phyloP scores from a whole-genome alignment of 106 monocot species.

The Dioscorea alata region DNA sequence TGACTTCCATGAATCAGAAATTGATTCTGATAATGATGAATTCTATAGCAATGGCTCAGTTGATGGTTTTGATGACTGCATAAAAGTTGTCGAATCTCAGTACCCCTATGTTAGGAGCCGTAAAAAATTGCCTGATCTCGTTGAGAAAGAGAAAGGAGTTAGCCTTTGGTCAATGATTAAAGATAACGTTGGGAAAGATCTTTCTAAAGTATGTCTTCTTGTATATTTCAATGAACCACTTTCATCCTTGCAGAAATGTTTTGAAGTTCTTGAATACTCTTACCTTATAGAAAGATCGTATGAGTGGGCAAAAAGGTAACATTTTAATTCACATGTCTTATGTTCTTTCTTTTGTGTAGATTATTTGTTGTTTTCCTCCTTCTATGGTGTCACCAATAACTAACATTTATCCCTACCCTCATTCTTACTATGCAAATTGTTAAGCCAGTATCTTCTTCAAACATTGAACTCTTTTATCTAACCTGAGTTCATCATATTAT shows the following conservation, averaged over 20 bases:
- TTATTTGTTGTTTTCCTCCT: too few species aligned
- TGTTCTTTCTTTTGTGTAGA: too few species aligned
- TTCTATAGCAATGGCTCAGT: constrained; percentile 30
- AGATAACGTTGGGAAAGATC: constrained; percentile 98
- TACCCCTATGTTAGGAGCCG: constrained; percentile 70
- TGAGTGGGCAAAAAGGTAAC: constrained; percentile 85
- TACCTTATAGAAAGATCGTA: constrained; percentile 82
- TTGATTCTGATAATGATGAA: constrained; percentile 75
- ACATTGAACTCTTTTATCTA: too few species aligned
- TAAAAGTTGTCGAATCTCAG: constrained; percentile 28
- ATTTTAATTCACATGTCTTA: too few species aligned
- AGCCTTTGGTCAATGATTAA: constrained; percentile 99
- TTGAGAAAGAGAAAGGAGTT: constrained; percentile 94
- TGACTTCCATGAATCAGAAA: constrained; percentile 55
- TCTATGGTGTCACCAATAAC: too few species aligned
- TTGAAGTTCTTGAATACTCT: constrained; percentile 95
- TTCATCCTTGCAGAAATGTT: constrained; percentile 95
- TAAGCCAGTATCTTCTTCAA: too few species aligned
- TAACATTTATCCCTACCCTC: too few species aligned
- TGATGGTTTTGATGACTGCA: constrained; percentile 41
- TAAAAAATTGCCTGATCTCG: constrained; percentile 83
- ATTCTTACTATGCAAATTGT: too few species aligned
- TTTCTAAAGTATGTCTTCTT: constrained; percentile 96
- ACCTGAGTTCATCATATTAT: too few species aligned
- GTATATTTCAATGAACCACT: constrained; percentile 98